Evolutionary conservation across 208 protist genomes (phyloP).

Genomic region (Blechomonas ayalai): DNA sequence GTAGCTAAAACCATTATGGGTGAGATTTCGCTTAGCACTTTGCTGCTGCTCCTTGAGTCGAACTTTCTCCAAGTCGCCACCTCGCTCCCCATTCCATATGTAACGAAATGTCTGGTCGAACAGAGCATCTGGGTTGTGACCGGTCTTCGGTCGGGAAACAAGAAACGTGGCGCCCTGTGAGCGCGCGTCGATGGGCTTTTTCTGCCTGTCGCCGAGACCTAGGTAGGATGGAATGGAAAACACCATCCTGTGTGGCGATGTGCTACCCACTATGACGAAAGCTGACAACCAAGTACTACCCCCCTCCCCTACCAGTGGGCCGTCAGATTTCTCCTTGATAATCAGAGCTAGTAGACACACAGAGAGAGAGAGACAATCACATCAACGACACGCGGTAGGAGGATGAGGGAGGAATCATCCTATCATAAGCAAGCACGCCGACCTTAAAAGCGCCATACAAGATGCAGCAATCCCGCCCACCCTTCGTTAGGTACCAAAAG

Average conservation of each 20-base stretch:
- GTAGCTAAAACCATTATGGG: conserved; percentile 71
- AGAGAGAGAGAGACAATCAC: too few species aligned
- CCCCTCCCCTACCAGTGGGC: too few species aligned
- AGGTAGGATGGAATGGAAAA: conserved; percentile 88
- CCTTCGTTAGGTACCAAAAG: too few species aligned
- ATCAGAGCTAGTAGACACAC: too few species aligned
- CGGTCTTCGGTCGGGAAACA: conserved; percentile 64
- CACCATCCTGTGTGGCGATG: conserved; percentile 37
- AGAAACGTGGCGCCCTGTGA: conserved; percentile 61
- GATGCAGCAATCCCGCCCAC: too few species aligned
- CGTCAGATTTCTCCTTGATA: too few species aligned
- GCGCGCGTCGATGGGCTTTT: conserved; percentile 54
- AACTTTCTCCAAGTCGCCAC: conserved; percentile 46
- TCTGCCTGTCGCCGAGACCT: conserved; percentile 53
- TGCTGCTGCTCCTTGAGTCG: conserved; percentile 39
- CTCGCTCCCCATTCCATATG: conserved; percentile 83
- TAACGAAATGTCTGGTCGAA: conserved; percentile 79
- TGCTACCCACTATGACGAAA: too few species aligned
- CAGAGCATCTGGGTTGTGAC: conserved; percentile 70
- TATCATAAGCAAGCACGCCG: too few species aligned
- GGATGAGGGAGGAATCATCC: too few species aligned
- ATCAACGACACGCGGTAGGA: too few species aligned
- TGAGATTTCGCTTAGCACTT: conserved; percentile 62
- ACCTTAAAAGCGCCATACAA: too few species aligned
- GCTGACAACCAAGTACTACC: too few species aligned